Evolutionary conservation across 305 asterid genomes (phyloP), one percentile per base, ranked within the genome.

Genomic region (Fraxinus floribunda): DNA sequence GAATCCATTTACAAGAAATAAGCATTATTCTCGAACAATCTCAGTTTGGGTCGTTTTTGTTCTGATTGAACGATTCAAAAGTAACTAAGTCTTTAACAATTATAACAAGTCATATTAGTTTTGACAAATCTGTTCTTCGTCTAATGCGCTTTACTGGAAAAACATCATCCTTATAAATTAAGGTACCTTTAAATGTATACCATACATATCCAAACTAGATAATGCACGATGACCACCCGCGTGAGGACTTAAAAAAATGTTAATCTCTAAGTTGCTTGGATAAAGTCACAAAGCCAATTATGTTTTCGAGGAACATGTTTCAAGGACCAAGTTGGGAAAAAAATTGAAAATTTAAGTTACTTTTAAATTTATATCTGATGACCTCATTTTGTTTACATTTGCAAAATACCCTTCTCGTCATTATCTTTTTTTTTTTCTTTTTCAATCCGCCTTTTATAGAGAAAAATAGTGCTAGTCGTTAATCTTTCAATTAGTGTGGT

Each of bases 181-280:
- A 57, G 4, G 4, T 18, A 57, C 20, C 26, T 57, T 57, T 57
- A 57, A 57, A 57, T 57, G 8, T 52, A 52, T 16, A 52, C 62
- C 62, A 52, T 0, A 52, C 62, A 16, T 16, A 16, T 52, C 62
- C 22, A 16, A 52, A 16, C 62, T 52, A 16, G 62, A 52, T 52
- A 52, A 52, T 52, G 68, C 68, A 57, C 0, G 66, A 55, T 55
- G 68, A 18, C 29, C 26, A 18, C 29, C 26, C 68, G 10, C 29
- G 4, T n/a, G 68, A 57, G 68, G 68, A 8, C 26, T 57, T 57
- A 55, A n/a, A 18, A 57, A 57, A 44, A 81, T 24, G 62, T 22
- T 22, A 49, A 74, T 70, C 57, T 35, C 70, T 44, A 75, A 80
- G 46, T 76, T 70, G 82, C 82, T 64, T 80, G 39, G 79, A n/a